Base-by-base conservation (phyloP, 192 early-diverging fungal genomes). In the Coemansia sp. region DNA sequence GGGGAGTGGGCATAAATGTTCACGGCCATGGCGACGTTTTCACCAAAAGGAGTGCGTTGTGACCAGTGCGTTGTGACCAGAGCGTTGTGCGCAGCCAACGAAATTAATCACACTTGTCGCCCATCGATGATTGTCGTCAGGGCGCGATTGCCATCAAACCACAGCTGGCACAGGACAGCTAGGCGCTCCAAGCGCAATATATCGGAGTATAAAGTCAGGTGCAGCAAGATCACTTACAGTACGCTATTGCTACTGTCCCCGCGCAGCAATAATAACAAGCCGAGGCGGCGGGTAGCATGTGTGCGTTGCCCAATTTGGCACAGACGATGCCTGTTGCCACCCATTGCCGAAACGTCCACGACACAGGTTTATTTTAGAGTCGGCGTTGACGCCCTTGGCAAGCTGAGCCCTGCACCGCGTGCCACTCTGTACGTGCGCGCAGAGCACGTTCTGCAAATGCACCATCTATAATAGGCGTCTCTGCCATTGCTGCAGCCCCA, bases 401-500 rank as follows among this genome's bases (percentile, higher is more conserved):
- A 20, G 20, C 5, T 20, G 48, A 20, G 22, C 20, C 48, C 48
- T 50, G 46, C 46, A 50, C 46, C 46, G 46, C 46, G n/a, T 50
- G 46, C 19, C 46, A 22, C 46, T 20, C 46, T 50, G 20, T 20
- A 20, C 8, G 46, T 50, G 46, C 46, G 19, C 24, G 22, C 51
- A 29, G 22, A 12, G 51, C 51, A 55, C 51, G 51, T 55, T 55
- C 31, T 34, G 55, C 31, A 58, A 8, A 22, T 20, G 19, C 6
- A 20, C 22, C 10, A 22, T 50, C 46, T 15, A 19, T 50, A 10
- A 5, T 9, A 50, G 46, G 46, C 46, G 9, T 20, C 8, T 50
- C 46, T 13, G 27, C 27, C 51, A 58, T 58, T 58, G 55, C n/a
- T 32, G 55, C 55, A 58, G 55, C 55, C 55, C 55, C 55, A 58